Evolutionary conservation across 2,329 filamentous ascomycete genomes (phyloP).

Genomic region (Sclerotinia glacialis): DNA sequence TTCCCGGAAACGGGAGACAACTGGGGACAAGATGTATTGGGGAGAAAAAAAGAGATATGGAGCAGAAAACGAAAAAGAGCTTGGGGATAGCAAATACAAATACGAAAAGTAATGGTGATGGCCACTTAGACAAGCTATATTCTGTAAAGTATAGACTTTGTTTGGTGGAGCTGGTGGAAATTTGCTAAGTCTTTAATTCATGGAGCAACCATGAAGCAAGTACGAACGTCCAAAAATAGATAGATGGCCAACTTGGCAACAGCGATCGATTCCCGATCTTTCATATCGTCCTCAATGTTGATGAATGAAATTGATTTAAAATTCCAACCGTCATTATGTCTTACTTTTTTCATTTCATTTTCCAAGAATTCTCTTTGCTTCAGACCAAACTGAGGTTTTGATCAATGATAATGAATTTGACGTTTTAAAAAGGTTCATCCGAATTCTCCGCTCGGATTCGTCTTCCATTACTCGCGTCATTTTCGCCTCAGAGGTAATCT

Average conservation of each 20-base stretch:
- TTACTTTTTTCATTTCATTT: not conserved
- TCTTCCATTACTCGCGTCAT: not conserved
- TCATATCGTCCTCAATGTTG: not conserved
- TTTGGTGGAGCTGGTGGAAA: conserved; percentile 11
- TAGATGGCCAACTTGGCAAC: not conserved
- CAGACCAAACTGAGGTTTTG: not conserved
- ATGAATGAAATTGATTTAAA: not conserved
- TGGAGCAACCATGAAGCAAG: not conserved
- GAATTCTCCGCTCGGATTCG: not conserved
- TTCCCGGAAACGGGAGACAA: conserved; percentile 2
- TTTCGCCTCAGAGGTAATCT: not conserved
- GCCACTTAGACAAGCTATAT: conserved; percentile 2
- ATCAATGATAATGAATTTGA: not conserved
- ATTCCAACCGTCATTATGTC: not conserved
- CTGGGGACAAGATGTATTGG: not conserved
- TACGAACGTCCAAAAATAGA: not conserved
- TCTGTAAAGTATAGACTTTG: not conserved
- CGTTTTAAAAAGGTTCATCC: not conserved
- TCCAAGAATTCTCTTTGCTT: not conserved
- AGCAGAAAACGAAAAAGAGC: not conserved
- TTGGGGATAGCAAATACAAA: not conserved
- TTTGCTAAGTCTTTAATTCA: not conserved
- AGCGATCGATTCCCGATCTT: not conserved
- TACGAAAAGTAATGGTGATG: not conserved
- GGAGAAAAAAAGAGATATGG: not conserved